These are phyloP conservation scores for Globisporangium solare DNA, from an alignment of 352 stramenopile species.

Conservation along the genomic window DNA sequence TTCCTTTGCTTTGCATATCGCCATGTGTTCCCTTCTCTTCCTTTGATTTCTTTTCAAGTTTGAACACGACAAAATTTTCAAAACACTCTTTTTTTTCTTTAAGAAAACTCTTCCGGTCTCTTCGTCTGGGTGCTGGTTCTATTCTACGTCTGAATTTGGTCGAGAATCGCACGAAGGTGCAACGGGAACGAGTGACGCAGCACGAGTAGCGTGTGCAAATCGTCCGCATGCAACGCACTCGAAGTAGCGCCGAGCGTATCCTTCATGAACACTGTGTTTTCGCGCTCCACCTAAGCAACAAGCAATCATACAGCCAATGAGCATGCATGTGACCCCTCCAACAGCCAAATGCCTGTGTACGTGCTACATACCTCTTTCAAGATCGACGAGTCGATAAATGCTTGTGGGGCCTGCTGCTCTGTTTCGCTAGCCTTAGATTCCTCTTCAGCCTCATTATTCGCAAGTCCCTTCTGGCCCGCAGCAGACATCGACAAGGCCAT, in stretches of 20 bases:
- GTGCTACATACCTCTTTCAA: constrained; percentile 46
- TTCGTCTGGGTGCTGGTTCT: too few relatives aligned
- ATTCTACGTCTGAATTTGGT: constrained; percentile 13
- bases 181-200: constrained; percentile 45
- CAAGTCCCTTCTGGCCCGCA: constrained; percentile 36
- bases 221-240: constrained; percentile 50
- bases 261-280: constrained; percentile 55
- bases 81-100: background rate
- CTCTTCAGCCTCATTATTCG: constrained; percentile 28
- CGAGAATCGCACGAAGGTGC: constrained; percentile 32
- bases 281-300: constrained; percentile 51
- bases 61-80: constrained; percentile 1
- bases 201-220: constrained; percentile 59
- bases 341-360: background rate
- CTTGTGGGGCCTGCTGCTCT: constrained; percentile 9
- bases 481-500: constrained; percentile 88
- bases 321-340: background rate
- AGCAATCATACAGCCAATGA: constrained; percentile 5
- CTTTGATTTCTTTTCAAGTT: constrained; percentile 6
- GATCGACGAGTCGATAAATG: constrained; percentile 34
- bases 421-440: constrained; percentile 1
- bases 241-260: constrained; percentile 44
- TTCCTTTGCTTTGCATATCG: constrained; percentile 4
- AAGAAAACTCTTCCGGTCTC: too few relatives aligned
- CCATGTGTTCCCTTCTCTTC: constrained; percentile 7